Evolutionary conservation across 2,329 filamentous ascomycete genomes (phyloP), one percentile per base, ranked within the genome.

Genomic region (Talaromyces amestolkiae): DNA sequence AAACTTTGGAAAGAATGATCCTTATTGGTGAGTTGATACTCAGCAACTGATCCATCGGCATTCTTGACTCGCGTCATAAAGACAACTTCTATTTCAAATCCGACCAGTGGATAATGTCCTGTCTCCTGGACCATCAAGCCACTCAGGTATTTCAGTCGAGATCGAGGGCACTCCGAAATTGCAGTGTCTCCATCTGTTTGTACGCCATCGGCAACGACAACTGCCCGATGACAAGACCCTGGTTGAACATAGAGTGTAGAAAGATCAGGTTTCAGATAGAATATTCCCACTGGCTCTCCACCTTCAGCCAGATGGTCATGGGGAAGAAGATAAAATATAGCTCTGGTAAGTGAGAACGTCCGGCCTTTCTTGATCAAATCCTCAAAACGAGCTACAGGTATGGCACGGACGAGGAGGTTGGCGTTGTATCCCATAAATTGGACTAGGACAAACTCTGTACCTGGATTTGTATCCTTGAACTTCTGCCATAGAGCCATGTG

Each of bases 371-470:
- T 43, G 15, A 64, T 41, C 5, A 64, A 8, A 9, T 41, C 49
- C 9, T n/a, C 58, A 11, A 64, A 64, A 3, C 56, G 63, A 54
- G 63, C 8, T 7, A 64, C 24, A 43, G 63, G 63, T 64, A 64
- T 64, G n/a, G 56, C 63, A 31, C 63, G 63, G n/a, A 41, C 24
- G 3, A 64, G 35, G 27, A 64, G 5, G 49, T 64, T 64, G 43
- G 45, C 63, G 31, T 64, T 64, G 17, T 59, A 53, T 24, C 54
- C 56, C 63, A 64, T 64, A 27, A 53, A 64, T 13, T 64, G 63
- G 9, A 64, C 22, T 10, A 58, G 27, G 13, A 64, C 35, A 33
- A 64, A 64, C 15, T 64, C 35, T 19, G 49, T 35, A 3, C 24
- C 22, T 3, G 33, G 22, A 35, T 65, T 37, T 22, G 41, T 33